Base-by-base conservation (phyloP, 805 yeast species). In the Ogataea chonburiensis region DNA sequence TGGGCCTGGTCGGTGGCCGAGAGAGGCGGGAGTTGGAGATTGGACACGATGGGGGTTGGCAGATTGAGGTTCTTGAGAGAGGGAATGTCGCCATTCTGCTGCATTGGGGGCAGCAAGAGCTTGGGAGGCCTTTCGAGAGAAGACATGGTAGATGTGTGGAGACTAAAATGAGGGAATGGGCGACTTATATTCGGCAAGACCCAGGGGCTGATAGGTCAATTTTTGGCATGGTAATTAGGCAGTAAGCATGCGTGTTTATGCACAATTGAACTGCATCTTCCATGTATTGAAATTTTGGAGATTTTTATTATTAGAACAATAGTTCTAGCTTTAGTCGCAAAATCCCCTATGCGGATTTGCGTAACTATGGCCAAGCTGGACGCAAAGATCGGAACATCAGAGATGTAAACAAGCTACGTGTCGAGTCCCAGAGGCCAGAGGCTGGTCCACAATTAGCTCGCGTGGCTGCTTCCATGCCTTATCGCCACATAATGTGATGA, bases 31-130 rank as follows among this genome's bases (percentile, higher is more conserved):
- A 37, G 34, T 7, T 33, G 40, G 31, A 30, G 40, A 24, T 35
- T 40, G 16, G 40, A 28, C 11, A 44, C 34, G 14, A 44, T 31
- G 3, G 48, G 48, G 14, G 34, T 34, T 4, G 48, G 48, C 3
- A 44, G 27, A 14, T 44, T 44, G 28, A 44, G 39, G 23, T 44
- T 40, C 20, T 36, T 38, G 23, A 44, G 25, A 1, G 48, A 44
- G 22, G 48, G 48, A 13, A 44, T 44, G 23, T 35, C 35, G 15
- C 32, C 35, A 14, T 31, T 28, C 12, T 39, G 28, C 7, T 35
- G 40, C 25, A 31, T 19, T 10, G 43, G 24, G 17, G 42, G 42
- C 23, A 37, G 13, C 7, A 36, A 16, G 3, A 41, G 28, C 9
- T 38, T 31, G 7, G 41, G 26, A 20, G 49, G 41, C 28, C 49